Evolutionary conservation across 192 early-diverging fungal genomes (phyloP), one percentile per base, ranked within the genome.

Genomic region (Coemansia sp.): DNA sequence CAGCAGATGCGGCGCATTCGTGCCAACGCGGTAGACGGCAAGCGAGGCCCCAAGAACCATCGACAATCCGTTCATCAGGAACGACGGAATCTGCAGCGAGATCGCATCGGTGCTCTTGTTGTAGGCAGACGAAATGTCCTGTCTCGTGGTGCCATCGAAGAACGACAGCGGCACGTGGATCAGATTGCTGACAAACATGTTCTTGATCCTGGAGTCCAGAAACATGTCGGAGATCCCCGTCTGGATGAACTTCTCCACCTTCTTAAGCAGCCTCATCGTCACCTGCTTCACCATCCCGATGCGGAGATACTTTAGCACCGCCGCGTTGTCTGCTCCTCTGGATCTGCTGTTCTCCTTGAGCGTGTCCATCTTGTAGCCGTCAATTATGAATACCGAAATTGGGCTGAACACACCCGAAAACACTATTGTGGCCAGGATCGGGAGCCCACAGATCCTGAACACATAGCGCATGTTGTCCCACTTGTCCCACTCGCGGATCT

Each of bases 161-260:
- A 76, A 76, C n/a, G 67, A 70, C 8, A 76, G 46, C 2, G 78
- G 78, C 2, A 73, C 78, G n/a, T 69, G 41, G 4, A 81, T 51
- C 56, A 76, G 59, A 15, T 61, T 61, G 5, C 65, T 19, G 7
- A 76, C 45, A 67, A 81, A 81, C 19, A 22, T 37, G 6, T 48
- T 39, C 55, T 71, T 67, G 46, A 75, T 58, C 15, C 32, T 61
- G 37, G 26, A 13, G 4, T 68, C 64, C 8, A 75, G 32, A 8
- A 70, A 67, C 43, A 37, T 18, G 0, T 61, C 3, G 15, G 57
- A 48, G 3, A 80, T 55, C 2, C 41, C 2, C 4, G 16, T 21
- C 26, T 64, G 62, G 37, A 68, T 39, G 21, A 55, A 41, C 26
- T 26, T 22, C 43, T 67, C 65, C 0, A 55, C 22, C 18, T 58